A percentile compares a stretch with the other conserved stretches of the same genome.
Conservation (phyloP, 768 basidiomycete species). For the Rhizopogon roseolus region DNA sequence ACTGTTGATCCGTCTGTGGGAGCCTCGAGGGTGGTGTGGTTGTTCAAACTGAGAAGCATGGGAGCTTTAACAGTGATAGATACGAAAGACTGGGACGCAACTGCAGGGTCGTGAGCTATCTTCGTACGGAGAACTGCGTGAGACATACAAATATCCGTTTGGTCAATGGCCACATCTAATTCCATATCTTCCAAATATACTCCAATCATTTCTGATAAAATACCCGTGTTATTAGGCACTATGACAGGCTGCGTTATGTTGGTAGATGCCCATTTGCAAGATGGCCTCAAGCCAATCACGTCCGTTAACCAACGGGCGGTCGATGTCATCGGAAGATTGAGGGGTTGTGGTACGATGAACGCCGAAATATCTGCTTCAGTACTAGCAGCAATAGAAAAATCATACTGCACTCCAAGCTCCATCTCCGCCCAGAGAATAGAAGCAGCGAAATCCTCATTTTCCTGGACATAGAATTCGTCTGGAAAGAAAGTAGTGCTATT, state of each 20-base stretch:
- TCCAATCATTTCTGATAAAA: constrained; percentile 1
- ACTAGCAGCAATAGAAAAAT: too few species aligned
- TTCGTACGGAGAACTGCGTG: background rate
- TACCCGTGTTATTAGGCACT: constrained; percentile 10
- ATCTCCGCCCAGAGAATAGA: constrained; percentile 19
- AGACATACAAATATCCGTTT: constrained; percentile 6
- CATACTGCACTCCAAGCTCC: constrained; percentile 23
- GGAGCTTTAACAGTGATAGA: constrained; percentile 6
- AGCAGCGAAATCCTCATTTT: constrained; percentile 12
- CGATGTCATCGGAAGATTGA: constrained; percentile 11
- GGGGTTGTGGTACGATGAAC: constrained; percentile 15
- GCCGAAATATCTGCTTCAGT: constrained; percentile 11
- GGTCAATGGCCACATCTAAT: constrained; percentile 12
- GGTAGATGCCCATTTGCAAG: constrained; percentile 23
- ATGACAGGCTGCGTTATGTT: constrained; percentile 16
- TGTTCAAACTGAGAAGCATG: constrained; percentile 1
- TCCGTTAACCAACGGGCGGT: constrained; percentile 25
- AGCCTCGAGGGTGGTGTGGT: constrained; percentile 15
- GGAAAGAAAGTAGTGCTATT: constrained; percentile 7
- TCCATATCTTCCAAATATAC: constrained; percentile 12
- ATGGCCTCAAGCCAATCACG: constrained; percentile 21
- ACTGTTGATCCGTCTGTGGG: constrained; percentile 19
- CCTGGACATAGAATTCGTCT: background rate
- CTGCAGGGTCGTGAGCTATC: background rate
- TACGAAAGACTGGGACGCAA: background rate